Evolutionary conservation across 2,329 filamentous ascomycete genomes (phyloP), one percentile per base, ranked within the genome.

Genomic region (Trichoderma koningiopsis): DNA sequence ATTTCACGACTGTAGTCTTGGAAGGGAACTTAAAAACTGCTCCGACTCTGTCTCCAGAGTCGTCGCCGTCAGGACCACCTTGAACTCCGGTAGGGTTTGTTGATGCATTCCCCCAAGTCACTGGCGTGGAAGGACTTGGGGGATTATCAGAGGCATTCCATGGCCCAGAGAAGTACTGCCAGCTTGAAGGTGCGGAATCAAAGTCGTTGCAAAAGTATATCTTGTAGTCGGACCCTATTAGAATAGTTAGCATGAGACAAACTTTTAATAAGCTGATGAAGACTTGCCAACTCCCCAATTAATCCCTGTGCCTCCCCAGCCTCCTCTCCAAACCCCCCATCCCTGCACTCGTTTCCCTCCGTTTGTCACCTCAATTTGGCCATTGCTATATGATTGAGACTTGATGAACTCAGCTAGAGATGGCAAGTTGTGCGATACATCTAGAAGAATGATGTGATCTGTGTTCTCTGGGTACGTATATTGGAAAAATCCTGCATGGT

Each of bases 51-150:
- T 87, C 79, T 47, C 85, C 81, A 71, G 83, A 85, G 19, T 79
- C 71, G 71, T 87, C 88, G 11, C 85, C 85, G 58, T 85, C 80
- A 10, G 79, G 78, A 0, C 80, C 75, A 0, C 85, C 88, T 1
- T 86, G 80, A 73, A 86, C 86, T 0, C 82, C 86, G 14, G 87
- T 83, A 0, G 83, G 84, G 3, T 88, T 84, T 1, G 82, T 83
- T 31, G 85, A 87, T 7, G 76, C 79, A 24, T 0, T 86, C 75
- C 56, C 73, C 73, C 16, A 75, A 73, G 55, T 76, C 69, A 68
- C 88, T 85, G 2, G 82, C 81, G 73, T 86, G 84, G 1, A 84
- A 78, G 1, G 60, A 22, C 47, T 69, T 6, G 67, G 67, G 4
- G 67, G 67, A 1, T 65, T 35, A 19, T 69, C 67, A 24, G 67